Conservation (phyloP, 768 basidiomycete species). For the Leccinum boreale region DNA sequence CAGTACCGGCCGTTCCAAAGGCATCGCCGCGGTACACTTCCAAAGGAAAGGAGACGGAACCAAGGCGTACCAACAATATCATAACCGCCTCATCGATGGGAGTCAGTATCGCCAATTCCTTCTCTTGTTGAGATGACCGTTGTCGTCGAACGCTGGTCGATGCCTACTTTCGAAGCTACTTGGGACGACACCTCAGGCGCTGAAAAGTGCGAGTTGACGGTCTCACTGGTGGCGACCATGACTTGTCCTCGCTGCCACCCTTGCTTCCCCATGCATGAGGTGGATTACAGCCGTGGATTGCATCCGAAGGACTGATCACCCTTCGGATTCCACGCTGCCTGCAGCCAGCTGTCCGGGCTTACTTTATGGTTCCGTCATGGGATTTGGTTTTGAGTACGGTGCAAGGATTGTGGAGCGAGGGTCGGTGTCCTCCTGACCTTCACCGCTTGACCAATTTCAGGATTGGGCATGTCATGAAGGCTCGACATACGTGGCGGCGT, state of each 20-base stretch:
- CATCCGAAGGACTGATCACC: constrained; percentile 28
- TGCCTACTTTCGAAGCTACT: constrained; percentile 18
- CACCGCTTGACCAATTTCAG: constrained; percentile 35
- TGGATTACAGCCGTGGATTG: constrained; percentile 27
- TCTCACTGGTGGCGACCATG: constrained; percentile 27
- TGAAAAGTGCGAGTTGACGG: constrained; percentile 31
- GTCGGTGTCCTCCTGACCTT: constrained; percentile 28
- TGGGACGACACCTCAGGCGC: constrained; percentile 26
- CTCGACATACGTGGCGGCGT: constrained; percentile 20
- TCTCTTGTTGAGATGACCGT: constrained; percentile 27
- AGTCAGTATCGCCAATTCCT: constrained; percentile 86
- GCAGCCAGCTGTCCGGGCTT: constrained; percentile 21
- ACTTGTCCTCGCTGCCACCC: constrained; percentile 29
- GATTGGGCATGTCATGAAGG: constrained; percentile 28
- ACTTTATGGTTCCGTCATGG: constrained; percentile 31
- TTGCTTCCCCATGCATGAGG: constrained; percentile 12
- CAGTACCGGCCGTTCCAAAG: constrained; percentile 82
- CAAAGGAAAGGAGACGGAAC: constrained; percentile 82
- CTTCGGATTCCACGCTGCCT: constrained; percentile 24
- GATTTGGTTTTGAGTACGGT: constrained; percentile 32
- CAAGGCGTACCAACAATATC: constrained; percentile 91
- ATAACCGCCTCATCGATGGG: constrained; percentile 99
- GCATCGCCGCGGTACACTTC: constrained; percentile 86
- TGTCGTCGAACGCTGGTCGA: constrained; percentile 23
- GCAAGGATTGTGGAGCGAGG: constrained; percentile 31